A percentile compares a stretch with the other conserved stretches of the same genome.
Conservation (phyloP, 495 filamentous ascomycete genomes). For the Massariosphaeria phaeospora region DNA sequence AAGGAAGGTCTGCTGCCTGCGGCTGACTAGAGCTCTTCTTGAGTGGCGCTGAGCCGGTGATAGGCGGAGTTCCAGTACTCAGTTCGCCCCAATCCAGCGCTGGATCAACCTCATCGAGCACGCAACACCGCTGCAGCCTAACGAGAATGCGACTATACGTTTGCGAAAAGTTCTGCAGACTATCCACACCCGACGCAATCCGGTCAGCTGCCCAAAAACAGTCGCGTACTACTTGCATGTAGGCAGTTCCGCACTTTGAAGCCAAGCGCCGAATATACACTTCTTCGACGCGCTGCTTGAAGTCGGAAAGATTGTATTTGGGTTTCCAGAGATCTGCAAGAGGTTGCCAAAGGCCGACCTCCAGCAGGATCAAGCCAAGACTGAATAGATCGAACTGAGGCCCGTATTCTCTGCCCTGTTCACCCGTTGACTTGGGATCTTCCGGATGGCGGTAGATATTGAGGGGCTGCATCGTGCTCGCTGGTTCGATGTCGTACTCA, state of each 20-base stretch:
- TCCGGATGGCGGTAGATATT: slow-evolving; percentile 75
- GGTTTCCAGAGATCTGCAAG: slow-evolving; percentile 63
- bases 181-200: slow-evolving; percentile 17
- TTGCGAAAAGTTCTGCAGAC: slow-evolving; percentile 20
- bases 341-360: slow-evolving; percentile 85
- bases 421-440: slow-evolving; percentile 30
- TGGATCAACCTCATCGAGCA: slow-evolving; percentile 38
- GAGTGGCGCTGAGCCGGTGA: slow-evolving; percentile 6
- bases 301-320: slow-evolving; percentile 59
- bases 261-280: slow-evolving; percentile 57
- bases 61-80: slow-evolving; percentile 1
- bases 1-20: slow-evolving; percentile 14
- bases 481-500: slow-evolving; percentile 51
- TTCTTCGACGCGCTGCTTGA: slow-evolving; percentile 58
- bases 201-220: slow-evolving; percentile 72
- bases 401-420: slow-evolving; percentile 25
- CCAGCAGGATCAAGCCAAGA: slow-evolving; percentile 74
- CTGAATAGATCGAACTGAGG: slow-evolving; percentile 76
- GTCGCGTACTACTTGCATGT: slow-evolving; percentile 73
- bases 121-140: slow-evolving; percentile 38
- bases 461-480: slow-evolving; percentile 44
- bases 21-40: slow-evolving; percentile 36
- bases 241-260: slow-evolving; percentile 48
- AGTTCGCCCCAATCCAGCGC: slow-evolving; percentile 20
- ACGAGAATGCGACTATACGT: slow-evolving; percentile 34